Evolutionary conservation across 225 moss, liverwort and hornwort genomes (phyloP).

Genomic region (Physcomitrellopsis africana): DNA sequence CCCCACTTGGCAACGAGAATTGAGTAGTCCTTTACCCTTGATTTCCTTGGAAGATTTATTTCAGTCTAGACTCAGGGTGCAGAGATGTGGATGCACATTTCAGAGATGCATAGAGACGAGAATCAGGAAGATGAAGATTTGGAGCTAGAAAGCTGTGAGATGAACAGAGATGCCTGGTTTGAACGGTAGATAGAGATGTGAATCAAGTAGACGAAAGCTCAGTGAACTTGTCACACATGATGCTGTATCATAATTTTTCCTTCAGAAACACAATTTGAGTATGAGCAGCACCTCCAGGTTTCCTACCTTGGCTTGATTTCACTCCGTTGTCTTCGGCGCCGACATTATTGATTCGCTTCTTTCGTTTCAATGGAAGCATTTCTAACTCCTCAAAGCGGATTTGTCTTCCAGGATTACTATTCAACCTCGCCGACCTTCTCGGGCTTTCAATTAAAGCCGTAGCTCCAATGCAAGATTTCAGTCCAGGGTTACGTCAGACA

Average conservation of each 20-base stretch:
- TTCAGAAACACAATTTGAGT: background rate
- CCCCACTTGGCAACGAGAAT: slow-evolving; percentile 32
- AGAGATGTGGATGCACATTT: background rate
- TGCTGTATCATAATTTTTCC: too few species aligned
- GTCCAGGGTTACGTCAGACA: too few species aligned
- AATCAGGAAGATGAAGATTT: too few species aligned
- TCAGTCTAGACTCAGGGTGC: too few species aligned
- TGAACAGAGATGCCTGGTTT: too few species aligned
- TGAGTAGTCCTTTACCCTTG: slow-evolving; percentile 27
- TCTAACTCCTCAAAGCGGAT: slow-evolving; percentile 45
- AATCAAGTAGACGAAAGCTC: too few species aligned
- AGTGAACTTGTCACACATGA: background rate
- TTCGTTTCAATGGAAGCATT: slow-evolving; percentile 50
- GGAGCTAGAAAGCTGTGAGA: background rate
- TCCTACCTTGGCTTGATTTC: slow-evolving; percentile 21
- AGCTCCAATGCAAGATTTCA: background rate
- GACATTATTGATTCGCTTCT: slow-evolving; percentile 34
- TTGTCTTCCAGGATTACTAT: slow-evolving; percentile 47
- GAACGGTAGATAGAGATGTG: too few species aligned
- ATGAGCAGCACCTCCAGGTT: background rate
- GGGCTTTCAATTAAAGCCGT: slow-evolving; percentile 47
- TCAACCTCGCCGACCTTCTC: slow-evolving; percentile 65
- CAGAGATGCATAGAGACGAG: background rate
- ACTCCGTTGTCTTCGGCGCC: slow-evolving; percentile 25
- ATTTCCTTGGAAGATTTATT: background rate